phyloP scores from a whole-genome alignment of 202 grass and related monocot genomes.

The Cymbopogon flexuosus region DNA sequence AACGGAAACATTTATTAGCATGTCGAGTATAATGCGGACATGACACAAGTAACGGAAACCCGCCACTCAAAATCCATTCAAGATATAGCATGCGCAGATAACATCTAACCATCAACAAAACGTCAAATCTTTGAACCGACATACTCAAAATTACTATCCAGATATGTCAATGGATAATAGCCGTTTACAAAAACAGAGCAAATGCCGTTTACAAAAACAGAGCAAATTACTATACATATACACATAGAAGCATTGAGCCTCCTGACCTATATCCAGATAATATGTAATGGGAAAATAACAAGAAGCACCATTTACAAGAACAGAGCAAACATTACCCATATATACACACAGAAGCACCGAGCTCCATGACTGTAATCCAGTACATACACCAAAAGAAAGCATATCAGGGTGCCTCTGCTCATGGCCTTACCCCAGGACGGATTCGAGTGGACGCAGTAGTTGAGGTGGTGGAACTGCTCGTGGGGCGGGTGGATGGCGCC shows the following conservation, averaged over 20 bases:
- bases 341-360: background rate
- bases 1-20: background rate
- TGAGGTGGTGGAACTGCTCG: conserved; percentile 71
- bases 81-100: background rate
- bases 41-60: background rate
- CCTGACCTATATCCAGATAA: background rate
- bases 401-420: background rate
- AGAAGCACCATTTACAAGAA: background rate
- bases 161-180: background rate
- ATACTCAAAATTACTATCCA: background rate
- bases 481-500: conserved; percentile 52
- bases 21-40: background rate
- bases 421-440: conserved; percentile 68
- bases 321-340: background rate
- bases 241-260: background rate
- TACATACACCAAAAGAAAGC: background rate
- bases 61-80: background rate
- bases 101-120: background rate
- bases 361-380: background rate
- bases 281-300: background rate
- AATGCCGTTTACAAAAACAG: background rate
- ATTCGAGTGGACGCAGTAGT: conserved; percentile 89
- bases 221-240: background rate
- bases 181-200: background rate
- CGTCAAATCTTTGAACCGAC: too few relatives aligned